Conservation (phyloP, 768 basidiomycete species). For the Macrocybe gigantea region DNA sequence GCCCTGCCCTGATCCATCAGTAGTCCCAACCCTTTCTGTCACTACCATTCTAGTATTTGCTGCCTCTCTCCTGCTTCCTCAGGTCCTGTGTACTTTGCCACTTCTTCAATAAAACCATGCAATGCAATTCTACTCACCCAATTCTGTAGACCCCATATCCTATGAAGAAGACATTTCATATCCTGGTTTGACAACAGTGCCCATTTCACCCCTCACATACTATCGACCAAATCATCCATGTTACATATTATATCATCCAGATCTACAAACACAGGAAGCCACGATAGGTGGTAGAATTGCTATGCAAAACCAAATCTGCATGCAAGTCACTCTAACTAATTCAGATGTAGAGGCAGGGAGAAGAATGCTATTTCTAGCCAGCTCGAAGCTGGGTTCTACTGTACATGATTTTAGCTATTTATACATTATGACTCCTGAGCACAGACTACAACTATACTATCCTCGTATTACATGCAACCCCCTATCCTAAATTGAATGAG, state of each 20-base stretch:
- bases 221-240: slow-evolving; percentile 1
- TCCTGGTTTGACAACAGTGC: slow-evolving; percentile 7
- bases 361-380: too few relatives aligned
- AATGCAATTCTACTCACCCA: neutral
- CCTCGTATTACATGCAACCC: too few relatives aligned
- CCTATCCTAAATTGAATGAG: too few relatives aligned
- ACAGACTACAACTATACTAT: too few relatives aligned
- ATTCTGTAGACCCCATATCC: slow-evolving; percentile 3
- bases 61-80: neutral
- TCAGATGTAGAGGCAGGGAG: too few relatives aligned
- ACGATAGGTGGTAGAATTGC: slow-evolving; percentile 11
- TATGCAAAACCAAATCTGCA: too few relatives aligned
- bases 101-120: neutral
- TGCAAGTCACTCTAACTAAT: too few relatives aligned
- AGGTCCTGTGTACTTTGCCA: neutral
- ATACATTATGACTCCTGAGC: too few relatives aligned
- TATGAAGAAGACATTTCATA: slow-evolving; percentile 4
- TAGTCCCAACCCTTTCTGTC: slow-evolving; percentile 4
- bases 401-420: too few relatives aligned
- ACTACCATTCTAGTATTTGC: slow-evolving; percentile 8
- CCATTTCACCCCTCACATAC: slow-evolving; percentile 3
- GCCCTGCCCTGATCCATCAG: slow-evolving; percentile 1
- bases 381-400: too few relatives aligned
- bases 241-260: neutral
- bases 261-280: slow-evolving; percentile 7